Percentiles rank a stretch among this genome's conserved stretches.
phyloP scores from a whole-genome alignment of 2,329 filamentous ascomycete genomes.

The Iodosphaeria phyllophila region DNA sequence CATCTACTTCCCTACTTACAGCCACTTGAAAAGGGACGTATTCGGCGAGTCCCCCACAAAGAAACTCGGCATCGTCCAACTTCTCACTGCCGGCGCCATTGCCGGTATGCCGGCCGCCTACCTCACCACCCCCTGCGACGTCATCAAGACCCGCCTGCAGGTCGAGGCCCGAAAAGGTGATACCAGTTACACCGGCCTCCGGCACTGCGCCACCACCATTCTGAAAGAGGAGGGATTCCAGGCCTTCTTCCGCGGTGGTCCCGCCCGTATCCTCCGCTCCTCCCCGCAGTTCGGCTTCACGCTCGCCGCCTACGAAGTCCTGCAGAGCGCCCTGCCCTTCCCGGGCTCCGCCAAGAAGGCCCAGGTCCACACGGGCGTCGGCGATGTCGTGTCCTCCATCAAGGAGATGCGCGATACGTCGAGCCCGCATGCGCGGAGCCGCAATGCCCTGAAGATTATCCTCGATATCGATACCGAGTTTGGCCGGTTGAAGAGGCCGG shows the following conservation, averaged over 20 bases:
- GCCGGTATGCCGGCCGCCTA: constrained; percentile 85
- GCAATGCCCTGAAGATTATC: constrained; percentile 90
- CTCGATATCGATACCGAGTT: constrained; percentile 89
- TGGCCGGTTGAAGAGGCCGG: constrained; percentile 49
- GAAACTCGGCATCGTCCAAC: constrained; percentile 76
- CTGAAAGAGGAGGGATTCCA: constrained; percentile 81
- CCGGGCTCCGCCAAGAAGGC: constrained; percentile 40
- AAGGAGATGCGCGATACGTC: constrained; percentile 38
- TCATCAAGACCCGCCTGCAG: constrained; percentile 97
- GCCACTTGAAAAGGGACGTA: constrained; percentile 79
- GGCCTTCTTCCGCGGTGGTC: constrained; percentile 97
- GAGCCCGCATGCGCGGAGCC: constrained; percentile 40
- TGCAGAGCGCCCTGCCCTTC: constrained; percentile 66
- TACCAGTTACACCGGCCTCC: constrained; percentile 66
- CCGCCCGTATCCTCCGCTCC: constrained; percentile 83
- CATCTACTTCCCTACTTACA: constrained; percentile 97
- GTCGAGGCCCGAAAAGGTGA: constrained; percentile 96
- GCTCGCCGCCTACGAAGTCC: constrained; percentile 80
- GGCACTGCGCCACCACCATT: constrained; percentile 71
- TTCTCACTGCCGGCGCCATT: constrained; percentile 87
- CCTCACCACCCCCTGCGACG: constrained; percentile 90
- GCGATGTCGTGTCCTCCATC: constrained; percentile 44
- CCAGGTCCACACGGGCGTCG: constrained; percentile 35
- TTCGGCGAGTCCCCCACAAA: constrained; percentile 81
- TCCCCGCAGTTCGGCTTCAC: constrained; percentile 98